A percentile compares a stretch with the other conserved stretches of the same genome.
These are phyloP conservation scores for Vitis hybrid DNA, from an alignment of 177 flowering plant species.

Conservation along the genomic window DNA sequence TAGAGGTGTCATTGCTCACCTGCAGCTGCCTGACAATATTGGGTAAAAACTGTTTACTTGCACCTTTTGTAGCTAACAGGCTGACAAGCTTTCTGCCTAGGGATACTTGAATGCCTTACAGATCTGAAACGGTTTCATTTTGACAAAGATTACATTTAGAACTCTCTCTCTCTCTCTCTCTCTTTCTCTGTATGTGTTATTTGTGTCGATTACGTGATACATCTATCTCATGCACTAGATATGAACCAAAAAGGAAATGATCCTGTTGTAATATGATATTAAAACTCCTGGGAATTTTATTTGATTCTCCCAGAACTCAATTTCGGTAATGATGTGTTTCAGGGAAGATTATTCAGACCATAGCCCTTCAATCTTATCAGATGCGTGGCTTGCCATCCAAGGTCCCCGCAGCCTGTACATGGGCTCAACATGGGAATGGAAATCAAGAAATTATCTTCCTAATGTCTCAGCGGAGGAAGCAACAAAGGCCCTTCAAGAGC, in stretches of 20 bases:
- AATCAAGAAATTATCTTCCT: conserved; percentile 61
- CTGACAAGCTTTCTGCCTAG: neutral
- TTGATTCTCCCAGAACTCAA: neutral
- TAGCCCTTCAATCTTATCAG: conserved; percentile 83
- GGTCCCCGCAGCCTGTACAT: conserved; percentile 56
- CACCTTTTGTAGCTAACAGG: neutral
- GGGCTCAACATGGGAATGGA: conserved; percentile 99
- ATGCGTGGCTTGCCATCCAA: conserved; percentile 89
- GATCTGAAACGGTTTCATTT: neutral
- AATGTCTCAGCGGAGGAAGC: conserved; percentile 64
- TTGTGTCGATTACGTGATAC: no score
- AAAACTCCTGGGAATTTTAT: neutral
- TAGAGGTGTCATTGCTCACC: conserved; percentile 79
- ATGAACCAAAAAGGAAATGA: no score
- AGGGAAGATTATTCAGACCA: conserved; percentile 60
- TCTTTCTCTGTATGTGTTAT: no score
- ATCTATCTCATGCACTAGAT: no score
- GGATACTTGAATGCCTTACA: neutral
- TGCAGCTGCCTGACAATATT: conserved; percentile 46
- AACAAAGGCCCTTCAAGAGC: conserved; percentile 59
- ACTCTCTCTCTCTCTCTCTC: no score
- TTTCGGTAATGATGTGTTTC: conserved; percentile 16
- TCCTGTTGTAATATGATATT: no score
- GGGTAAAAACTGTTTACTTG: conserved; percentile 33
- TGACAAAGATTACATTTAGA: no score